A percentile compares a stretch with the other conserved stretches of the same genome.
These are phyloP conservation scores for Mollisiaceae sp. DNA, from an alignment of 2,329 filamentous ascomycete genomes.

Conservation along the genomic window DNA sequence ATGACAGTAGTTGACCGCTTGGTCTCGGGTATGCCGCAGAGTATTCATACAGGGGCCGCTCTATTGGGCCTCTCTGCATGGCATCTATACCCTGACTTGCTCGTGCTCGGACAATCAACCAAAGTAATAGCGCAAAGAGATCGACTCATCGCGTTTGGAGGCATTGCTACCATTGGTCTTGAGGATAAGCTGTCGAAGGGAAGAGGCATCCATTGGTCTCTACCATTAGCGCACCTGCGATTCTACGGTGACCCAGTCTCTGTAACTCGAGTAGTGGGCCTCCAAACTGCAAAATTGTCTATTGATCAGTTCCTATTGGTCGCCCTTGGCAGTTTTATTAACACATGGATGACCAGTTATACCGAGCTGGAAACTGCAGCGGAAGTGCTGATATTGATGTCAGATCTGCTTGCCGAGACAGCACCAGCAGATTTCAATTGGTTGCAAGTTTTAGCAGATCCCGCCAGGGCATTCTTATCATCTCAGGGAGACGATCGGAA, in stretches of 20 bases:
- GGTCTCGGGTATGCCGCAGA: constrained; percentile 34
- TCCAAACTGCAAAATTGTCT: not conserved
- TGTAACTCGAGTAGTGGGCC: not conserved
- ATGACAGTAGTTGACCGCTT: constrained; percentile 34
- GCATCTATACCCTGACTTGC: constrained; percentile 39
- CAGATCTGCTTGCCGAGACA: not conserved
- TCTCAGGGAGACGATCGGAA: not conserved
- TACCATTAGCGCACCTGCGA: constrained; percentile 36
- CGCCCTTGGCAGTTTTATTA: not conserved
- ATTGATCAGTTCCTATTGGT: not conserved
- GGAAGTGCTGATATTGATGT: not conserved
- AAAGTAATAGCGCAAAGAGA: constrained; percentile 33
- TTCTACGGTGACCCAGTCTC: constrained; percentile 38
- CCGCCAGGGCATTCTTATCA: not conserved
- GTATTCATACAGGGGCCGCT: constrained; percentile 20
- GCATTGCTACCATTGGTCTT: constrained; percentile 23
- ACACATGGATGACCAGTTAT: not conserved
- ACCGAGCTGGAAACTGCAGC: not conserved
- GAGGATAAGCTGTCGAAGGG: constrained; percentile 20
- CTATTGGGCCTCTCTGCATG: constrained; percentile 35
- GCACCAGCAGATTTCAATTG: not conserved
- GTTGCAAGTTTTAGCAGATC: not conserved
- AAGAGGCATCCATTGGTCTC: constrained; percentile 38
- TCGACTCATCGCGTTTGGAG: not conserved
- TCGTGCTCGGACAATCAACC: not conserved